Evolutionary conservation across 2,329 filamentous ascomycete genomes (phyloP).

Genomic region (Claviceps pusilla): DNA sequence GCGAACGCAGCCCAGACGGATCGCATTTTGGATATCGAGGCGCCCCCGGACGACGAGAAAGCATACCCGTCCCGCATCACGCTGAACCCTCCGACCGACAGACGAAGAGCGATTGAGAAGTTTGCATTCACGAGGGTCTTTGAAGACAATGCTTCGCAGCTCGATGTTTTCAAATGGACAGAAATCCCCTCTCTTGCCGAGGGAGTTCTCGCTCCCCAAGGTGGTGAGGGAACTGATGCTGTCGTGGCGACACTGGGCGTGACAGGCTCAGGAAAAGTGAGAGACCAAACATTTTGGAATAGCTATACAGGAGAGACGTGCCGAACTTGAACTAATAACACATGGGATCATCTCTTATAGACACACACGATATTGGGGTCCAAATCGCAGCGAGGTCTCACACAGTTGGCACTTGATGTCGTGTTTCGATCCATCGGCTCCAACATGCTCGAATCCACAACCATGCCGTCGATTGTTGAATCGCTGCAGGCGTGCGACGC

Average conservation of each 20-base stretch:
- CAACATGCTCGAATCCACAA: constrained; percentile 49
- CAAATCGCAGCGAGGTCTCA: constrained; percentile 70
- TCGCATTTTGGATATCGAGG: constrained; percentile 68
- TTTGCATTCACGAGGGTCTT: constrained; percentile 93
- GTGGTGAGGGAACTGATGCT: constrained; percentile 71
- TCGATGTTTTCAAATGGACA: constrained; percentile 73
- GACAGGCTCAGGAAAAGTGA: constrained; percentile 88
- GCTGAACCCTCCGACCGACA: constrained; percentile 66
- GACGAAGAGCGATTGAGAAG: constrained; percentile 77
- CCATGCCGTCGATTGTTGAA: constrained; percentile 48
- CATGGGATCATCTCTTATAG: constrained; percentile 28
- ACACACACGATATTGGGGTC: constrained; percentile 93
- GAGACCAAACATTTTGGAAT: neutral
- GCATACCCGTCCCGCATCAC: constrained; percentile 52
- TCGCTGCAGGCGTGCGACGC: constrained; percentile 64
- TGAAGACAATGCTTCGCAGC: constrained; percentile 68
- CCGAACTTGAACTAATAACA: neutral
- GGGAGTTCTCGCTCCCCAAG: constrained; percentile 59
- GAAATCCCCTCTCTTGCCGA: constrained; percentile 62
- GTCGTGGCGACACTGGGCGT: constrained; percentile 84
- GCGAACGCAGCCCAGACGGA: constrained; percentile 32
- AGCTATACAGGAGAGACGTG: too few relatives aligned
- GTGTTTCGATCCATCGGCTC: constrained; percentile 68
- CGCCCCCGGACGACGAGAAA: constrained; percentile 23
- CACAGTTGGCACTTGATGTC: constrained; percentile 79